Conservation (phyloP, 2,329 filamentous ascomycete genomes). For the Neurospora sp. region DNA sequence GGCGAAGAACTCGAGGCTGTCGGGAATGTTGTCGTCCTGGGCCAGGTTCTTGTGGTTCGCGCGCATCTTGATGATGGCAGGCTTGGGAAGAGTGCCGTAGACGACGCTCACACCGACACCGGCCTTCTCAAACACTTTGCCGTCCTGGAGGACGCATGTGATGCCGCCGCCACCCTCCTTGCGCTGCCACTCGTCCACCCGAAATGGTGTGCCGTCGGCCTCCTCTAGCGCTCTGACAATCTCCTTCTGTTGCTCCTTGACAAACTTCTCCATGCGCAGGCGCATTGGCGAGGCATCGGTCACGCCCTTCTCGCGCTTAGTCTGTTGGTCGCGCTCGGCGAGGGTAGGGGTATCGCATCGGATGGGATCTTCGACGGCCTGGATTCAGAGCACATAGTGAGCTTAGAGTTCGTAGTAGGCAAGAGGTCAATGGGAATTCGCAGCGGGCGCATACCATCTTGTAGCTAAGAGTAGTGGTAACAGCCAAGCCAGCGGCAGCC, state of each 20-base stretch:
- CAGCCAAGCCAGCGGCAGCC: constrained; percentile 36
- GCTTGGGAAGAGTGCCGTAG: constrained; percentile 79
- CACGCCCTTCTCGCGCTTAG: constrained; percentile 69
- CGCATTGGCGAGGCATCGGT: constrained; percentile 83
- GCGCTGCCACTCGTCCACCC: constrained; percentile 76
- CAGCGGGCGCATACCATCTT: constrained; percentile 41
- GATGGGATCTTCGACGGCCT: constrained; percentile 33
- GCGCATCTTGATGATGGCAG: constrained; percentile 87
- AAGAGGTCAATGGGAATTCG: background rate
- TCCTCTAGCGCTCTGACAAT: constrained; percentile 78
- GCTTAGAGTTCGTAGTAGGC: background rate
- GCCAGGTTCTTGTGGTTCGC: constrained; percentile 88
- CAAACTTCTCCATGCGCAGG: constrained; percentile 92
- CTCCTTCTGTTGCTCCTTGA: constrained; percentile 81
- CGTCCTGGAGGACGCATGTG: constrained; percentile 89
- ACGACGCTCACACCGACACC: constrained; percentile 93
- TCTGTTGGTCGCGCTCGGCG: constrained; percentile 73
- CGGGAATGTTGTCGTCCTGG: constrained; percentile 47
- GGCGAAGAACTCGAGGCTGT: constrained; percentile 89
- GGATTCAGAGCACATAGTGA: constrained; percentile 12
- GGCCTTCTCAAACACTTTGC: constrained; percentile 95
- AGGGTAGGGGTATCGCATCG: constrained; percentile 59
- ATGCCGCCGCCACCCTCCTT: constrained; percentile 87
- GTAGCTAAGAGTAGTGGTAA: constrained; percentile 45
- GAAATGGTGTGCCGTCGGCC: constrained; percentile 76